Conservation (phyloP, 129 eudicot species). For the Gnaphalium uliginosum region DNA sequence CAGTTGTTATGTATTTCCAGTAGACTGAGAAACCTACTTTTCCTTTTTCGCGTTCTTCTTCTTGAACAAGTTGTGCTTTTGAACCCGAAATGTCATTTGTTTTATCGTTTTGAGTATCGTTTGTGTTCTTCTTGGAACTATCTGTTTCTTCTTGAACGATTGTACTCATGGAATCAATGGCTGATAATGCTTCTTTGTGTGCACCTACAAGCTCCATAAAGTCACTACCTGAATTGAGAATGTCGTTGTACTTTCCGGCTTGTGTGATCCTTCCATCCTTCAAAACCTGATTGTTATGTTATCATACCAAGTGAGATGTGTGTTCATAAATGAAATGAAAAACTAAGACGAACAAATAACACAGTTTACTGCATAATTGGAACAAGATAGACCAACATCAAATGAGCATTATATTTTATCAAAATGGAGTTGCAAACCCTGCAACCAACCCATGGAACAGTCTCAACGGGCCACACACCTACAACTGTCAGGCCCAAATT, state of each 20-base stretch:
- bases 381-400: not conserved
- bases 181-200: slow-evolving; percentile 41
- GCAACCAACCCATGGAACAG: too few species aligned
- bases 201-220: slow-evolving; percentile 41
- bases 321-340: not conserved
- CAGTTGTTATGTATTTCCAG: slow-evolving; percentile 51
- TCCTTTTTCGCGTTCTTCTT: slow-evolving; percentile 43
- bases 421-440: not conserved
- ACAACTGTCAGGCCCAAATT: too few species aligned
- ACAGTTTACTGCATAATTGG: not conserved
- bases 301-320: not conserved
- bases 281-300: slow-evolving; percentile 26
- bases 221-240: slow-evolving; percentile 30
- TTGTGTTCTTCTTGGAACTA: slow-evolving; percentile 17
- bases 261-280: slow-evolving; percentile 41
- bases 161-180: slow-evolving; percentile 23
- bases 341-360: not conserved
- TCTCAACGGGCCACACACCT: too few species aligned
- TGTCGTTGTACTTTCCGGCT: slow-evolving; percentile 38
- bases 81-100: slow-evolving; percentile 18
- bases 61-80: slow-evolving; percentile 41
- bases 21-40: slow-evolving; percentile 40
- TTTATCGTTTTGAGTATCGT: slow-evolving; percentile 19
- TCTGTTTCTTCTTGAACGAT: not conserved
- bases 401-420: not conserved